phyloP scores from a whole-genome alignment of 1,284 basidiomycete genomes.

The Amylostereum chailletii region DNA sequence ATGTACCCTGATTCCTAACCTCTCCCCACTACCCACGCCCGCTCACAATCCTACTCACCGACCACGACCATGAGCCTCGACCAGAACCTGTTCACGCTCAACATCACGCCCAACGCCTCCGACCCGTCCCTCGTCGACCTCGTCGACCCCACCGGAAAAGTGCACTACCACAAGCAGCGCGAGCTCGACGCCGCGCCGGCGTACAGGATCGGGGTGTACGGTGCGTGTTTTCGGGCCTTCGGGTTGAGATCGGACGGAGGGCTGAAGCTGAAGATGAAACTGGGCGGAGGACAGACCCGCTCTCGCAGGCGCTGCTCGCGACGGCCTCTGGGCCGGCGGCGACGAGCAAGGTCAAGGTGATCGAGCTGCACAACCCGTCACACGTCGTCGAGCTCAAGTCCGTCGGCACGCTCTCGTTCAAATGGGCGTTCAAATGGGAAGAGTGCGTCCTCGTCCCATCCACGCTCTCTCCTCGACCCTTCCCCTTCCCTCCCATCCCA shows the following conservation, averaged over 20 bases:
- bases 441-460: slow-evolving; percentile 39
- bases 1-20: too few species aligned
- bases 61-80: slow-evolving; percentile 55
- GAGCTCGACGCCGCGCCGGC: slow-evolving; percentile 28
- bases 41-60: too few species aligned
- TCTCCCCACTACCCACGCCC: too few species aligned
- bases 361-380: slow-evolving; percentile 72
- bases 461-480: background rate
- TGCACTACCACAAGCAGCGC: slow-evolving; percentile 64
- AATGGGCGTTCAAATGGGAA: slow-evolving; percentile 77
- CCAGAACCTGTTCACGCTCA: slow-evolving; percentile 73
- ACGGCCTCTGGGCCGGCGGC: slow-evolving; percentile 55
- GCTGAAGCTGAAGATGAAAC: background rate
- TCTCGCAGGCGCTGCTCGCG: slow-evolving; percentile 55
- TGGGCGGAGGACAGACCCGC: slow-evolving; percentile 39
- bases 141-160: slow-evolving; percentile 47
- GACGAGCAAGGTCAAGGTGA: slow-evolving; percentile 61
- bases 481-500: background rate
- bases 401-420: slow-evolving; percentile 65
- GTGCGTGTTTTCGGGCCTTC: slow-evolving; percentile 26
- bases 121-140: slow-evolving; percentile 58
- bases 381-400: slow-evolving; percentile 61
- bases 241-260: background rate
- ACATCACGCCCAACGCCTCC: slow-evolving; percentile 47
- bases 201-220: slow-evolving; percentile 60